phyloP scores from a whole-genome alignment of 202 grass and related monocot species.

The Eragrostis tef region DNA sequence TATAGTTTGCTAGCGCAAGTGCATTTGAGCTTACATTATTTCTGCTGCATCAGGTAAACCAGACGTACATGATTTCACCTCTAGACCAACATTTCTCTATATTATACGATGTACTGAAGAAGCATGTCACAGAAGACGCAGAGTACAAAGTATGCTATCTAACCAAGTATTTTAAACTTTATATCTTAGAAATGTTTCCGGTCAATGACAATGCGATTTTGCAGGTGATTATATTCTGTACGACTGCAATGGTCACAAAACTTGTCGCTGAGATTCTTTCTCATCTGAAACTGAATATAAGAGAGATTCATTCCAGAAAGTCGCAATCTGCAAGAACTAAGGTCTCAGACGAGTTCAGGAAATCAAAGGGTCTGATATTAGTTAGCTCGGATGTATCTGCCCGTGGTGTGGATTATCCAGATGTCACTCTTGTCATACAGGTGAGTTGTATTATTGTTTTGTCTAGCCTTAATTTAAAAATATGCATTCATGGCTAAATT shows the following conservation, averaged over 20 bases:
- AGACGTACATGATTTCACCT: slow-evolving; percentile 73
- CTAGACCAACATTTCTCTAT: slow-evolving; percentile 73
- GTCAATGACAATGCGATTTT: slow-evolving; percentile 39
- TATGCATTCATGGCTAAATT: slow-evolving; percentile 10
- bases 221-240: slow-evolving; percentile 97
- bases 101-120: slow-evolving; percentile 63
- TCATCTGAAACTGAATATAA: slow-evolving; percentile 74
- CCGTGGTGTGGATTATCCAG: slow-evolving; percentile 93
- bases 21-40: slow-evolving; percentile 31
- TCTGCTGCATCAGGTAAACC: slow-evolving; percentile 72
- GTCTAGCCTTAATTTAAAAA: neutral
- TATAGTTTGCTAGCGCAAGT: slow-evolving; percentile 11
- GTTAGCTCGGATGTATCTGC: slow-evolving; percentile 98
- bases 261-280: slow-evolving; percentile 77
- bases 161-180: slow-evolving; percentile 30
- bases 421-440: slow-evolving; percentile 93
- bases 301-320: slow-evolving; percentile 96
- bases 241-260: slow-evolving; percentile 90
- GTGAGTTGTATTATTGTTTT: slow-evolving; percentile 38
- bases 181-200: slow-evolving; percentile 20
- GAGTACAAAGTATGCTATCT: slow-evolving; percentile 79
- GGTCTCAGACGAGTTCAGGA: slow-evolving; percentile 95
- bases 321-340: slow-evolving; percentile 74
- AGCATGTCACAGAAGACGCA: slow-evolving; percentile 72
- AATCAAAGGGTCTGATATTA: slow-evolving; percentile 84